Percentiles rank a stretch among this genome's conserved stretches.
phyloP scores from a whole-genome alignment of 169 alveolate genomes.

The Besnoitia besnoiti region DNA sequence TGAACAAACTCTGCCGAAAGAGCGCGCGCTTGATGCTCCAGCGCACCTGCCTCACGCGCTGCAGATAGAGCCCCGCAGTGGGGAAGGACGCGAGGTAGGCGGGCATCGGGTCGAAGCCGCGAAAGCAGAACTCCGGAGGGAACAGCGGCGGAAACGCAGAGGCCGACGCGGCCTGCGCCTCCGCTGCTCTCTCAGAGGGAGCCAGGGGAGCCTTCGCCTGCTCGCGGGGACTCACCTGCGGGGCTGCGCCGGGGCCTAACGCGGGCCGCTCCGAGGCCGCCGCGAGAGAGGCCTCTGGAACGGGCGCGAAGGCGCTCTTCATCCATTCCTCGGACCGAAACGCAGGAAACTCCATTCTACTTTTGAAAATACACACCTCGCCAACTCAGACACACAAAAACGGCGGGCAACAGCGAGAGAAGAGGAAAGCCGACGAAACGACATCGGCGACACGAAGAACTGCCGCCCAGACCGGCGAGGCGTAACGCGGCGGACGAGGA shows the following conservation, averaged over 20 bases:
- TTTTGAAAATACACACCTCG: too few relatives aligned
- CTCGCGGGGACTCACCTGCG: background rate
- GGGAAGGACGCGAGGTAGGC: constrained; percentile 31
- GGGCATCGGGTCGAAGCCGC: background rate
- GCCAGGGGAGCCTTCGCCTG: background rate
- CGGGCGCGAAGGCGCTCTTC: constrained; percentile 28
- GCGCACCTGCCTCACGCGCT: constrained; percentile 35
- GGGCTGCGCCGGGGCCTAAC: background rate
- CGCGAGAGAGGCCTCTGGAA: background rate
- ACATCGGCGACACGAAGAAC: too few relatives aligned
- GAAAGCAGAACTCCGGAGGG: constrained; percentile 21
- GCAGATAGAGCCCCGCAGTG: constrained; percentile 21
- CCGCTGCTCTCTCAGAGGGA: background rate
- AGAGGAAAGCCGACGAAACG: too few relatives aligned
- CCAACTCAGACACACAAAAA: too few relatives aligned
- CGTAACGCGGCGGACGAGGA: too few relatives aligned
- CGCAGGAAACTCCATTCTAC: constrained; percentile 53
- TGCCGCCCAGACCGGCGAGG: too few relatives aligned
- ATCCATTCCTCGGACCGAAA: constrained; percentile 48
- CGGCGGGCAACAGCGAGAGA: too few relatives aligned
- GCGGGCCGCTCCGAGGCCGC: background rate
- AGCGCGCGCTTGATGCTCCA: constrained; percentile 38
- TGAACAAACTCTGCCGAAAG: constrained; percentile 35
- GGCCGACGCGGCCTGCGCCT: background rate
- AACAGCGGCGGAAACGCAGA: background rate